Base-by-base conservation (phyloP, 2,329 filamentous ascomycete genomes). In the Microsporum audouinii region DNA sequence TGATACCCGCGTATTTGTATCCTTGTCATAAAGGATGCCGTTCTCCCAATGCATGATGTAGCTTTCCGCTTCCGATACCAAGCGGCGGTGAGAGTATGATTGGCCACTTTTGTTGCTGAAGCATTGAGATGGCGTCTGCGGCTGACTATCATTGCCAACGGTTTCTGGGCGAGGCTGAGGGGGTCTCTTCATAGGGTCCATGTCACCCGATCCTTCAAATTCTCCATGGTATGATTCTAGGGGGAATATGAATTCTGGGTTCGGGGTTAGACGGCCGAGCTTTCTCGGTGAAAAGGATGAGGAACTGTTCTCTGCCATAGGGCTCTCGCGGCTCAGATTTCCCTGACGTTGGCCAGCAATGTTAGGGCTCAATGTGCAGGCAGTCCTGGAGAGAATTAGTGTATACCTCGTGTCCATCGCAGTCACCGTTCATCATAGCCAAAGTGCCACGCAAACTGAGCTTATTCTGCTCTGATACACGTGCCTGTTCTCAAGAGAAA, bases 11-110 rank as follows among this genome's bases (percentile, higher is more conserved):
- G 23, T 27, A 47, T 60, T 61, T 47, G 43, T 34, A n/a, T 49
- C 41, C 56, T 62, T 56, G 34, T 60, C 43, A 47, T 60, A 31
- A 14, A 56, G 58, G 5, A 56, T 41, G 2, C 33, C 39, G 47
- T 61, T 59, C 27, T 59, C 57, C 57, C 57, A 45, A 10, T 47
- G 57, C 2, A 41, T 34, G 6, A 41, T 59, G 31, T 59, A 59
- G 41, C 57, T 59, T 36, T 59, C 57, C 7, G 57, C 33, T 6
- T 57, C 55, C 7, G 57, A 59, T 36, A 36, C 36, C 7, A 49
- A 49, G n/a, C 57, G 57, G 12, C 33, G 57, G 12, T 59, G 41
- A 14, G 43, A 49, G 57, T 45, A 45, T 29, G 10, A 41, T 10
- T 41, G 23, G 17, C n/a, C 33, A n/a, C 10, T n/a, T 29, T 43